Base-by-base conservation (phyloP, 257 asterid genomes). In the Przewalskia tangutica region DNA sequence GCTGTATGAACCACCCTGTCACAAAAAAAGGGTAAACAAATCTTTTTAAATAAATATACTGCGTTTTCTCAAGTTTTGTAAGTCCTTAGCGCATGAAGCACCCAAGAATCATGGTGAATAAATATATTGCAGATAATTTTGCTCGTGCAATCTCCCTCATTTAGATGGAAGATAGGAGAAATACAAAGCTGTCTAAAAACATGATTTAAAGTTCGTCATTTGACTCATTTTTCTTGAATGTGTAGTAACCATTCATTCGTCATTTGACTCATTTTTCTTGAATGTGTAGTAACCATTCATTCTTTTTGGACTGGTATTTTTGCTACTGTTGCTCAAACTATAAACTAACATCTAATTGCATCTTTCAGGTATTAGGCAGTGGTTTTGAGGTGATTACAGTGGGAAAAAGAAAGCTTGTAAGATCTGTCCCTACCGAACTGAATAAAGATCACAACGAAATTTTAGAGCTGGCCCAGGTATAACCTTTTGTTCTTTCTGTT, bases 351-450 rank as follows among this genome's bases (percentile, higher is more conserved):
- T 80, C 23, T 27, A 65, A 81, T 46, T 38, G 58, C 84, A 14
- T 82, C 83, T 81, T 80, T 38, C 91, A 94, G 98, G 95, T 94
- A 70, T 89, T 96, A 64, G 99, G 98, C 36, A 93, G 91, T 78
- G 99, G 99, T 82, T 96, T 92, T 81, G 99, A 96, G 93, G 98
- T 96, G 64, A 94, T 96, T 75, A 90, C 97, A 79, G 89, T 94
- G 38, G 98, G 97, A 84, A 96, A 93, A 87, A 93, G 84, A 89
- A 96, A 94, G 88, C 98, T 96, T 55, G 90, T 96, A 59, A 89
- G 98, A 38, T 96, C 98, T 77, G 99, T 96, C 84, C 98, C 99
- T n/a, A 96, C 99, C 2, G 99, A 96, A 84, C 60, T 96, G 90
- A 96, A 96, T 85, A 94, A 90, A 88, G 99, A 96, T 87, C 99